Percentiles rank a stretch among this genome's conserved stretches.
Evolutionary conservation across 2,329 filamentous ascomycete genomes (phyloP).

Genomic region (Daldinia sp.): DNA sequence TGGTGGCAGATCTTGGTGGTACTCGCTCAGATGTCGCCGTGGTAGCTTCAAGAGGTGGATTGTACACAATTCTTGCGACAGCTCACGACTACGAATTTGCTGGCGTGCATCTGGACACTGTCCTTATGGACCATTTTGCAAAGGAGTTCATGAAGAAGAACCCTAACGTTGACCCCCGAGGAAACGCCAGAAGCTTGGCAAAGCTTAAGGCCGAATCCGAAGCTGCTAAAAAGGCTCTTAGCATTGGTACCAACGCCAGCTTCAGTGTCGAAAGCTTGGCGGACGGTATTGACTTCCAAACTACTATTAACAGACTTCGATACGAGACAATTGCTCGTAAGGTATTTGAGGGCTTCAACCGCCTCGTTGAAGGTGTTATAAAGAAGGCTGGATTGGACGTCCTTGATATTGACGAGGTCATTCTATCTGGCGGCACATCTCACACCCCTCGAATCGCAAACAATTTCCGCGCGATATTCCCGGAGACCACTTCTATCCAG

Average conservation of each 20-base stretch:
- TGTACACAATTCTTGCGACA: constrained; percentile 95
- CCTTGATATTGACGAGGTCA: constrained; percentile 93
- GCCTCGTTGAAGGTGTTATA: constrained; percentile 84
- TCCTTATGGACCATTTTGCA: constrained; percentile 94
- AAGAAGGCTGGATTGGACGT: constrained; percentile 94
- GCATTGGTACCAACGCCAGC: constrained; percentile 85
- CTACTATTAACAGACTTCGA: constrained; percentile 91
- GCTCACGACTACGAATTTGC: constrained; percentile 95
- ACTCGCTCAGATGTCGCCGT: constrained; percentile 93
- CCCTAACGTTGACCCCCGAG: constrained; percentile 82
- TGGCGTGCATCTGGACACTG: constrained; percentile 86
- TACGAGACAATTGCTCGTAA: constrained; percentile 91
- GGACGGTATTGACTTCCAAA: constrained; percentile 89
- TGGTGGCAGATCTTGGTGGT: constrained; percentile 93
- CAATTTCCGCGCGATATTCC: constrained; percentile 84
- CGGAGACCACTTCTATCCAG: constrained; percentile 79
- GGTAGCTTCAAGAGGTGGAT: constrained; percentile 89
- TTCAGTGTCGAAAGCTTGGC: constrained; percentile 94
- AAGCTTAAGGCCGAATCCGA: constrained; percentile 95
- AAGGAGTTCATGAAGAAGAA: constrained; percentile 99
- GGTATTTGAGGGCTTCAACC: constrained; percentile 88
- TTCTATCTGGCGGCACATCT: constrained; percentile 90
- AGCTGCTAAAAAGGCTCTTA: constrained; percentile 90
- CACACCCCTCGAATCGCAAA: constrained; percentile 94
- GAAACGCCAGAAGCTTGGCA: constrained; percentile 83